A percentile compares a stretch with the other conserved stretches of the same genome.
These are phyloP conservation scores for Leccinum fibrillosum DNA, from an alignment of 768 basidiomycete genomes.

Conservation along the genomic window DNA sequence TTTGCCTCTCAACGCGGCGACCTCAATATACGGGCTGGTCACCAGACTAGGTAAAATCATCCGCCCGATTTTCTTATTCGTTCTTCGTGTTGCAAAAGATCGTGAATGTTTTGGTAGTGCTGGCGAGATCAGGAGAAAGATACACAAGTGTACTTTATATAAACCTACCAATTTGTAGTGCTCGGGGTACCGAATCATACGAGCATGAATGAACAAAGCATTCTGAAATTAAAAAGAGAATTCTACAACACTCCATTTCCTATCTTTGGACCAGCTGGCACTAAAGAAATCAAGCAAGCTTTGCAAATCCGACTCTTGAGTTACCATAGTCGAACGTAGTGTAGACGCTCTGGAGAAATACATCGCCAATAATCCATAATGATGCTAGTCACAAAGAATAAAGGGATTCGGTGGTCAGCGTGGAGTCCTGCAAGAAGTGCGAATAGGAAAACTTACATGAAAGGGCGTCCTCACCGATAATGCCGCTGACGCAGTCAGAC, in stretches of 20 bases:
- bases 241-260: not conserved
- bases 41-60: too few species aligned
- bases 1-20: too few species aligned
- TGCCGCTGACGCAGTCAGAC: not conserved
- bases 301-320: not conserved
- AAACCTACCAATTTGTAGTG: too few species aligned
- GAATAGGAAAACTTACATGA: not conserved
- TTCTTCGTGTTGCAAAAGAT: too few species aligned
- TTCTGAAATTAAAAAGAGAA: too few species aligned
- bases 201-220: too few species aligned
- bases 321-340: not conserved
- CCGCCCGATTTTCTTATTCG: too few species aligned
- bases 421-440: not conserved
- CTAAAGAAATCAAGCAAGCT: not conserved
- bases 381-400: not conserved
- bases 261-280: not conserved
- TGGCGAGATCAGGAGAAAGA: too few species aligned
- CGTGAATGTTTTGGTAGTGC: too few species aligned
- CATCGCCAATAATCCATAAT: not conserved
- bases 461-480: not conserved
- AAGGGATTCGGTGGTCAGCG: not conserved
- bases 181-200: too few species aligned
- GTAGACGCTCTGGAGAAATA: not conserved
- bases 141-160: too few species aligned
- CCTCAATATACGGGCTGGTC: too few species aligned